Evolutionary conservation across 1,139 yeast genomes (phyloP).

Genomic region (Geotrichum histeridarum): DNA sequence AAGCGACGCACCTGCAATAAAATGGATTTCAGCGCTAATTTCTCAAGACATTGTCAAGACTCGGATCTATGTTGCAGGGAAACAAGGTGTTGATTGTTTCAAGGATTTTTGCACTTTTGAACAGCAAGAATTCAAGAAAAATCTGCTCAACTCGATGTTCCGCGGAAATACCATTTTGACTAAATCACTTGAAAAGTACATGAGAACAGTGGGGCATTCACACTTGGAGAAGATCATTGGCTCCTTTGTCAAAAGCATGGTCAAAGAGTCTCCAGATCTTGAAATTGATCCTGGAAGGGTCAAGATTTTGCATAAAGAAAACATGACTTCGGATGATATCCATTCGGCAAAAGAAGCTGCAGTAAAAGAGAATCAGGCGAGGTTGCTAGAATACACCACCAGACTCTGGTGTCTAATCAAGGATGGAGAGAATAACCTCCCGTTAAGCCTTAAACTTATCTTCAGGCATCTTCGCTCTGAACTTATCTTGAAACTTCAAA

Average conservation of each 20-base stretch:
- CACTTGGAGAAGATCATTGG: slow-evolving; percentile 72
- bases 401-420: slow-evolving; percentile 70
- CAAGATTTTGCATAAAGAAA: slow-evolving; percentile 30
- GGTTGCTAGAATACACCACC: slow-evolving; percentile 52
- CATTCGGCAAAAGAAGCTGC: slow-evolving; percentile 39
- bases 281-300: slow-evolving; percentile 68
- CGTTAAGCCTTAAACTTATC: slow-evolving; percentile 54
- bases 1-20: slow-evolving; percentile 39
- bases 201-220: slow-evolving; percentile 71
- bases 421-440: slow-evolving; percentile 71
- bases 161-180: slow-evolving; percentile 82
- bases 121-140: slow-evolving; percentile 20
- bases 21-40: slow-evolving; percentile 12
- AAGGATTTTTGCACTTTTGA: slow-evolving; percentile 11
- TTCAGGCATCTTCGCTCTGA: slow-evolving; percentile 32
- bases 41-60: slow-evolving; percentile 14
- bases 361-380: slow-evolving; percentile 49
- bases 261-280: slow-evolving; percentile 49
- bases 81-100: slow-evolving; percentile 6
- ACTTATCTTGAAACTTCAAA: slow-evolving; percentile 20
- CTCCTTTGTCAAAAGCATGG: slow-evolving; percentile 53
- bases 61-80: neutral
- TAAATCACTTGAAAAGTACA: slow-evolving; percentile 72
- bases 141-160: slow-evolving; percentile 61
- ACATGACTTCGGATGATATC: slow-evolving; percentile 24